Base-by-base conservation (phyloP, 768 basidiomycete genomes). In the Goffeauzyma gilvescens region DNA sequence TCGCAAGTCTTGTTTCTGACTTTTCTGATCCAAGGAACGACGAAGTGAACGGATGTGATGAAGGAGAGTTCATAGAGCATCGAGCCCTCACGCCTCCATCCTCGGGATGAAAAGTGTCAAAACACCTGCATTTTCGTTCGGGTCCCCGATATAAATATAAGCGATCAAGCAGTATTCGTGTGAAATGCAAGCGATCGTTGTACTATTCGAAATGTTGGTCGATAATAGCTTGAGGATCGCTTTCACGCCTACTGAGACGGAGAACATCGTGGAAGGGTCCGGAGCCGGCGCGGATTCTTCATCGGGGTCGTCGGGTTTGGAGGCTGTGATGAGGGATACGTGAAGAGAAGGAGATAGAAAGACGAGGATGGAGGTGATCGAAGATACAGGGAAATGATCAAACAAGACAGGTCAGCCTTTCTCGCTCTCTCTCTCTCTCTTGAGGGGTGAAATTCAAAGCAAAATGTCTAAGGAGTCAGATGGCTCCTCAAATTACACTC, bases 81-180 rank as follows among this genome's bases (percentile, higher is more conserved):
- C n/a, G n/a, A n/a, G n/a, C n/a, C n/a, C n/a, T 35, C 34, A 38
- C 14, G 18, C 37, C 13, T 38, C 37, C 32, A 27, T 33, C 24
- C 53, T 57, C 3, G 62, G 62, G 14, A 63, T 53, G 48, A 63
- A 63, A 41, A 63, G 57, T 22, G 62, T 63, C 49, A 63, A 48
- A 5, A 63, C 62, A 2, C 62, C 62, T 24, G 58, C 62, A 3
- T 56, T 49, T 25, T 60, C 55, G 31, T 51, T 50, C 13, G 59
- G 48, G 24, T 53, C 58, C 23, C 61, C 62, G 32, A 63, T 63
- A 33, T 63, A 63, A 7, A 63, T 55, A 42, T 63, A 63, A 5
- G 58, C 59, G 17, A 63, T 63, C 38, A 63, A 25, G 40, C 62
- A 61, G 38, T 59, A 58, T 18, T 51, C 46, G 43, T 58, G 52